Conservation (phyloP, 768 basidiomycete genomes). For the Leucocoprinus sp. region DNA sequence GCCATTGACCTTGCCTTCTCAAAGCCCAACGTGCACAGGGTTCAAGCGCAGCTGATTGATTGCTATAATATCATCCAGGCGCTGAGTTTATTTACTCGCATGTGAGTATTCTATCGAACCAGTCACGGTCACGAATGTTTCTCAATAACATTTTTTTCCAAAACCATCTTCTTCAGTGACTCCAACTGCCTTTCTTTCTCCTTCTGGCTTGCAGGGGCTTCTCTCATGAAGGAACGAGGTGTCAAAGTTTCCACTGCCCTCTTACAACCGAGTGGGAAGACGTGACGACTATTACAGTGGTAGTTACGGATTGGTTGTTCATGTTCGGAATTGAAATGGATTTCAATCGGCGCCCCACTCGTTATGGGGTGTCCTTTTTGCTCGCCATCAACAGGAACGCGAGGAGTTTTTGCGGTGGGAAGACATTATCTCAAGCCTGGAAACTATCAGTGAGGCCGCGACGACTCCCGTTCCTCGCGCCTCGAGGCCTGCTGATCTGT, state of each 20-base stretch:
- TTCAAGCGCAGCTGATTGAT: conserved; percentile 45
- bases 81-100: conserved; percentile 38
- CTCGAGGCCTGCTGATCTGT: not conserved
- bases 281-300: conserved; percentile 48
- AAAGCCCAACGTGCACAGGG: conserved; percentile 36
- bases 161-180: not conserved
- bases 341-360: conserved; percentile 27
- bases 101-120: conserved; percentile 16
- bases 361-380: conserved; percentile 57
- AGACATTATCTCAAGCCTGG: conserved; percentile 21
- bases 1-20: conserved; percentile 42
- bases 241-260: conserved; percentile 43
- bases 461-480: not conserved
- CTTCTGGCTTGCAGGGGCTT: conserved; percentile 38
- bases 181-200: conserved; percentile 2
- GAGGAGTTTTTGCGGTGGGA: conserved; percentile 51
- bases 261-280: conserved; percentile 45
- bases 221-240: conserved; percentile 52
- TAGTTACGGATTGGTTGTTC: conserved; percentile 55
- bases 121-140: not conserved
- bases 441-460: conserved; percentile 9
- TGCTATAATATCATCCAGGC: conserved; percentile 33
- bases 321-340: conserved; percentile 13
- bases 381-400: conserved; percentile 48
- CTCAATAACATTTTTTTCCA: conserved; percentile 6